These are phyloP conservation scores for Beta vulgaris DNA, from an alignment of 148 eudicot species.

Conservation along the genomic window DNA sequence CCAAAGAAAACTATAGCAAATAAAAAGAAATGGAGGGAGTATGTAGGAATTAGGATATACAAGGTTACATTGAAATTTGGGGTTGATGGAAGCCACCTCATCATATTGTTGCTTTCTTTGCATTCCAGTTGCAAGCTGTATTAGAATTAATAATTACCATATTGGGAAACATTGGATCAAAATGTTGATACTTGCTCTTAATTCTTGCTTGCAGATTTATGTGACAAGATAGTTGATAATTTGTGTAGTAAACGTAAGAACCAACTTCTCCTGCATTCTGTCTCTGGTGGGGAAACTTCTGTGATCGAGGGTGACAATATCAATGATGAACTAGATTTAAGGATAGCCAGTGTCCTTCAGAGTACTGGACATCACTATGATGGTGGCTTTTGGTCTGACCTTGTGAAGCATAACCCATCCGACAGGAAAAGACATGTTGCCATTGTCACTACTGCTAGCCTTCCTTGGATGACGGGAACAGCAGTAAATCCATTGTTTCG, in stretches of 20 bases:
- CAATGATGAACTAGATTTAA: conserved; percentile 78
- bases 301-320: conserved; percentile 53
- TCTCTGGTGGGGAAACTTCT: conserved; percentile 67
- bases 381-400: conserved; percentile 79
- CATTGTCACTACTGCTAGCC: conserved; percentile 96
- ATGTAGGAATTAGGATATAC: no score
- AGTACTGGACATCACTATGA: conserved; percentile 96
- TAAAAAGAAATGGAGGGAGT: no score
- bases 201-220: conserved; percentile 51
- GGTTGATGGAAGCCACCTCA: neutral
- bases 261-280: conserved; percentile 58
- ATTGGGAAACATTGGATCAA: neutral
- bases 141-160: neutral
- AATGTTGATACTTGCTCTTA: neutral
- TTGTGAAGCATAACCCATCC: conserved; percentile 41
- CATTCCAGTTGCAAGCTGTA: neutral
- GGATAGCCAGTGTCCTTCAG: conserved; percentile 89
- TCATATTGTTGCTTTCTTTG: neutral
- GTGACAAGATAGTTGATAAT: conserved; percentile 88
- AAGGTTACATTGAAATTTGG: neutral
- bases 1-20: no score
- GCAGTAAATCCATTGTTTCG: conserved; percentile 97
- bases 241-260: conserved; percentile 74
- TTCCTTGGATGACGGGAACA: conserved; percentile 99
- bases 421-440: conserved; percentile 82